Evolutionary conservation across 225 moss, liverwort and hornwort genomes (phyloP).

Genomic region (Polytrichum formosum): DNA sequence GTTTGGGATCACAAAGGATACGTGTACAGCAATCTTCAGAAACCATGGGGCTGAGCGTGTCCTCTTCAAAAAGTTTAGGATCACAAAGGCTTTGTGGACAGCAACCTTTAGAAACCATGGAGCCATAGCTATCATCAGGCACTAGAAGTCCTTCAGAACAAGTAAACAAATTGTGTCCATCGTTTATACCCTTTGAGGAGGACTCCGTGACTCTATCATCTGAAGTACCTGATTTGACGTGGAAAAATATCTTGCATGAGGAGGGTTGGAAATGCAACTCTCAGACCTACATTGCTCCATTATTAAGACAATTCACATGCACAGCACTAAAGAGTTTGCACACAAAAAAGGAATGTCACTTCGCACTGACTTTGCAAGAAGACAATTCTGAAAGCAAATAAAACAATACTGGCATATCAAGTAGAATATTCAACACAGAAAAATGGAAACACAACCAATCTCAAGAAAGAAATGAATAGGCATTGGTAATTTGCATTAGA

Average conservation of each 20-base stretch:
- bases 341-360: no score
- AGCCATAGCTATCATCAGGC: constrained; percentile 15
- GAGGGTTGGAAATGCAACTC: neutral
- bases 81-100: constrained; percentile 13
- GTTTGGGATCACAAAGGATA: constrained; percentile 11
- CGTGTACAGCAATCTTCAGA: constrained; percentile 15
- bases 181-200: constrained; percentile 5
- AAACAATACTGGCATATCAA: no score
- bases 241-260: constrained; percentile 1
- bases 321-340: no score
- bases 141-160: constrained; percentile 17
- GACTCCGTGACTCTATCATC: constrained; percentile 4
- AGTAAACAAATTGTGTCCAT: constrained; percentile 2
- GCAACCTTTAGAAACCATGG: constrained; percentile 17
- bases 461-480: neutral
- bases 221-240: neutral
- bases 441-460: no score
- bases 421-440: no score
- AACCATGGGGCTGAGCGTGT: constrained; percentile 10
- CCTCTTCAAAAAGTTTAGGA: constrained; percentile 7
- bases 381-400: no score
- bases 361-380: no score
- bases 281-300: neutral
- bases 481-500: neutral
- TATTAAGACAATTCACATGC: no score